These are phyloP conservation scores for Lepraria neglecta DNA, from an alignment of 495 filamentous ascomycete genomes.

Conservation along the genomic window DNA sequence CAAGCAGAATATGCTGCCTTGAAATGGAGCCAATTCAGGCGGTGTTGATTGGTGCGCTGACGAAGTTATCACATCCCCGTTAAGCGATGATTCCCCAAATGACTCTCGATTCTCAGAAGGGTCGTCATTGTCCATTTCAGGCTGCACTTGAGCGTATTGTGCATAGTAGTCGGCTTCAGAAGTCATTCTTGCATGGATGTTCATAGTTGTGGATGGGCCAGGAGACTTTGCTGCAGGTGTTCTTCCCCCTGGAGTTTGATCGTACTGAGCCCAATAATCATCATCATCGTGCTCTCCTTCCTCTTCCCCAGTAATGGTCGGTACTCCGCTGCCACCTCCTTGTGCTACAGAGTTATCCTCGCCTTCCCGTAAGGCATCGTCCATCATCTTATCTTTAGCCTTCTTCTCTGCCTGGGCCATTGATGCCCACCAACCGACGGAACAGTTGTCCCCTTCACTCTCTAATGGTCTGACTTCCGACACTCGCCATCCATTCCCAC, in stretches of 20 bases:
- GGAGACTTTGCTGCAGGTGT: conserved; percentile 49
- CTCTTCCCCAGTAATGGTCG: conserved; percentile 24
- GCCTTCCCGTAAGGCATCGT: conserved; percentile 36
- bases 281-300: conserved; percentile 70
- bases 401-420: conserved; percentile 49
- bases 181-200: conserved; percentile 36
- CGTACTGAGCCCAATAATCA: conserved; percentile 92
- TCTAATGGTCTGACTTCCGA: conserved; percentile 67
- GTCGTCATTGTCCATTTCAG: conserved; percentile 84
- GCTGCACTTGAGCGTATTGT: conserved; percentile 83
- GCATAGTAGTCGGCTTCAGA: conserved; percentile 76
- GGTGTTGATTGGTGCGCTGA: conserved; percentile 36
- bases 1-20: not conserved
- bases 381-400: conserved; percentile 35
- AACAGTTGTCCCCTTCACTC: conserved; percentile 34
- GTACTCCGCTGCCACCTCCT: not conserved
- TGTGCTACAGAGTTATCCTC: conserved; percentile 21
- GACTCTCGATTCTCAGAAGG: conserved; percentile 54
- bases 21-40: conserved; percentile 22
- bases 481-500: conserved; percentile 72
- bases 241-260: conserved; percentile 63
- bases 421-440: conserved; percentile 43
- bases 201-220: conserved; percentile 41
- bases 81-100: conserved; percentile 48
- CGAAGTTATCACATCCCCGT: conserved; percentile 44